Base-by-base conservation (phyloP, 305 asterid species). In the Solanum hybrid region DNA sequence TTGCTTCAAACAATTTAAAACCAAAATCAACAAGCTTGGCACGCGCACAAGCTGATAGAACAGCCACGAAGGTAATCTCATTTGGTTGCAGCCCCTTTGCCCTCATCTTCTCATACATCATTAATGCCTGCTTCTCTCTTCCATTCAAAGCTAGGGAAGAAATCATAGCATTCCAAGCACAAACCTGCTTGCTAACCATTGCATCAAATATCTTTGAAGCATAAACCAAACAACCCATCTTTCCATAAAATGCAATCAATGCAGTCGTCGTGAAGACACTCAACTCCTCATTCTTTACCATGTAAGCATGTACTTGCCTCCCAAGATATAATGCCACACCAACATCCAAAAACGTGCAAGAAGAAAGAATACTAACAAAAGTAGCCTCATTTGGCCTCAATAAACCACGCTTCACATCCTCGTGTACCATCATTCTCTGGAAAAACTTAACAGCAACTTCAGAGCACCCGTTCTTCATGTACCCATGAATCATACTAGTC, bases 101-200 rank as follows among this genome's bases (percentile, higher is more conserved):
- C 22, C 82, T 32, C 82, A 96, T 95, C 89, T 12, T 92, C 88
- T 75, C 91, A 75, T 95, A 95, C 97, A 93, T 92, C 17, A 92
- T 93, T 27, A 96, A 91, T 34, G 96, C 98, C 89, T 95, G 93
- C 26, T 61, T 92, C 92, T 94, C 99, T 88, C 92, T 93, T 29
- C 98, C 96, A 89, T 95, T 96, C 89, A 94, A 92, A 91, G 37
- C 37, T 75, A 75, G 37, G n/a, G 72, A 61, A 15, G 94, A 94
- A 89, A 95, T 95, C 95, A 96, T 94, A 27, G 99, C 96, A 89
- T 97, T 97, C 99, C 99, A 96, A 79, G 97, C 87, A 24, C 99
- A 95, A 6, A 93, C 94, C 92, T 91, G 91, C 90, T 93, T 96
- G 89, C 91, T 90, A 79, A 88, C 57, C 95, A 95, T 94, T 37